Percentiles rank a stretch among this genome's conserved stretches.
phyloP scores from a whole-genome alignment of 1,284 basidiomycete species.

The Naganishia sp. region DNA sequence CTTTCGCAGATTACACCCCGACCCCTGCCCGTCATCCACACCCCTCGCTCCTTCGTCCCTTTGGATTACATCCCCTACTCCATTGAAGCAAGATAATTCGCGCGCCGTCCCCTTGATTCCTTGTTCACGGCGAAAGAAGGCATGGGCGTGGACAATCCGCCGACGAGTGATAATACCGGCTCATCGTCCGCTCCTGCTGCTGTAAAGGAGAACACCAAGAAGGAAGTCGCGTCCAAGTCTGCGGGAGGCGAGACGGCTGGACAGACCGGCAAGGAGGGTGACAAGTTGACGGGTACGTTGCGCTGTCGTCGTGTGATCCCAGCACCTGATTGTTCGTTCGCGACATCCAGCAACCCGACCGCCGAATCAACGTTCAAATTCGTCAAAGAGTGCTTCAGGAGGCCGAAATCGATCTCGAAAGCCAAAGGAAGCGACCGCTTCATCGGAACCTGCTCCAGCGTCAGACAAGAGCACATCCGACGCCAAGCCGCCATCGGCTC shows the following conservation, averaged over 20 bases:
- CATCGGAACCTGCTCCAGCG: not conserved
- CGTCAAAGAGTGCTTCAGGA: conserved; percentile 16
- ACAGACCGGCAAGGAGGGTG: conserved; percentile 10
- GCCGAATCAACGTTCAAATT: conserved; percentile 19
- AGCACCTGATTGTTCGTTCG: not conserved
- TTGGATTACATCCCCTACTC: not conserved
- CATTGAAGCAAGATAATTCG: not conserved
- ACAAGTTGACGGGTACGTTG: conserved; percentile 7
- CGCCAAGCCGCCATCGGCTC: not conserved
- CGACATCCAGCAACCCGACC: conserved; percentile 8
- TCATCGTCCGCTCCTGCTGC: conserved; percentile 11
- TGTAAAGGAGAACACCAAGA: conserved; percentile 10
- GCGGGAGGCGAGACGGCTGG: not conserved
- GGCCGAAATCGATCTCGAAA: conserved; percentile 19
- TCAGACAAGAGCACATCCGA: conserved; percentile 4
- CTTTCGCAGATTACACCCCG: not conserved
- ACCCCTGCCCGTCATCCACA: too few species aligned
- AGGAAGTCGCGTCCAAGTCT: conserved; percentile 4
- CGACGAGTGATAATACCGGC: conserved; percentile 20
- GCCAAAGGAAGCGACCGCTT: conserved; percentile 8
- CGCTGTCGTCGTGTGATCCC: not conserved
- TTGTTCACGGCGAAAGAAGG: conserved; percentile 7
- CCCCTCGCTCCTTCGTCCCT: too few species aligned
- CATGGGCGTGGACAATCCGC: conserved; percentile 26
- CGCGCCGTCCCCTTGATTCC: not conserved